Evolutionary conservation across 345 rosid species (phyloP), one percentile per base, ranked within the genome.

Genomic region (Laguncularia racemosa): DNA sequence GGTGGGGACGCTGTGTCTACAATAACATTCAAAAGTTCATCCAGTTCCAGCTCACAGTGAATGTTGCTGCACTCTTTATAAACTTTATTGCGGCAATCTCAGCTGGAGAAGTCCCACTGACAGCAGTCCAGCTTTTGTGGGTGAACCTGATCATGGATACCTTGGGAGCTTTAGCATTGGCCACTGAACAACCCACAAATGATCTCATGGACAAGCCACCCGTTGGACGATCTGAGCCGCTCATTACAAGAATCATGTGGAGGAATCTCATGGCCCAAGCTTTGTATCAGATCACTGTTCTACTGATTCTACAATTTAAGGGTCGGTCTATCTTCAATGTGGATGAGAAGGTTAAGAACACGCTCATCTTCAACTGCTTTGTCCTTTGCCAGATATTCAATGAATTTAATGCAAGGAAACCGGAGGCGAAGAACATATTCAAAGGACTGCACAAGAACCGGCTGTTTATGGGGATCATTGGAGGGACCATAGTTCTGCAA

Each of bases 111-210:
- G 80, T 90, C 12, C 92, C 90, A 2, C 49, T 90, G 38, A 76
- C 85, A 0, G 86, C 90, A 0, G 88, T 87, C 51, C 93, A 83
- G 67, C 52, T 84, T 2, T 57, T 89, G 33, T 89, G 88, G 95
- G 92, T 84, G 67, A 86, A 86, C 54, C n/a, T n/a, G n/a, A 46
- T 89, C 58, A 82, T 86, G 48, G 84, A 86, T 90, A 86, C 92
- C 0, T 71, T 90, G 1, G 90, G 90, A 6, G 97, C 90, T 13
- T 53, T 86, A 51, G 85, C 92, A 67, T 70, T 84, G 1, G 92
- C 88, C 1, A 82, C 90, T 0, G 86, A 86, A 62, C 68, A 67
- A 21, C 95, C 95, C 15, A 79, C 86, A 3, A 68, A 75, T 19
- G 84, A 87, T 56, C 78, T 86, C 1, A 76, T 81, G 90, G 71